Evolutionary conservation across 305 asterid genomes (phyloP), one percentile per base, ranked within the genome.

Genomic region (Nicotiana rustica): DNA sequence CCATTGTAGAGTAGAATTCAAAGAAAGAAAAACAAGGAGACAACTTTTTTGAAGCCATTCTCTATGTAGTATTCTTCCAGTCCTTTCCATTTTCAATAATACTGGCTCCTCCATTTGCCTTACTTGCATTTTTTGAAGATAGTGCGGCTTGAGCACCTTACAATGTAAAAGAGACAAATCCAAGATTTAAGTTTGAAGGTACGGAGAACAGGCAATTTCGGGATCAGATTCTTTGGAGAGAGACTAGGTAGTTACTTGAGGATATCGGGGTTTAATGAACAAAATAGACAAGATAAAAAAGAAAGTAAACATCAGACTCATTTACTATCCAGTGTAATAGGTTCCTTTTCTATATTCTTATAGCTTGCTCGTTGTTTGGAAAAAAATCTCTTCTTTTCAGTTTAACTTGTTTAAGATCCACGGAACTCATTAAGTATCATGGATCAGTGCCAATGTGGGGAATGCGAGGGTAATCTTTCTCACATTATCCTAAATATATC

Each of bases 121-220:
- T 75, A 52, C 47, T 75, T 75, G 80, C 47, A 15, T 41, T 44
- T 21, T 6, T 73, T 75, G 29, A 75, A 25, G 17, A 52, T 75
- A 4, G 2, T 75, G 8, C 17, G 15, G 47, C 25, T 75, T 7
- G 25, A 75, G 47, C 29, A 0, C 64, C 38, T 49, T 14, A 44
- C 60, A 47, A 0, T 21, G 38, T 49, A 31, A 52, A 75, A 0
- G 8, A 15, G 65, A 65, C 31, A 17, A 73, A 14, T 0, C 31
- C 65, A 52, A 33, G 18, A 47, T 21, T 47, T 52, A 15, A 75
- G 10, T 52, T 41, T 6, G 61, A 0, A 44, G 78, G 60, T 44
- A 1, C 0, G 41, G 21, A 47, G 13, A 18, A 21, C 41, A 29
- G 9, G 33, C 15, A 75, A 52, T 15, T 52, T 52, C 15, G 44